Evolutionary conservation across 345 rosid species (phyloP), one percentile per base, ranked within the genome.

Genomic region (Eutrema japonicum): DNA sequence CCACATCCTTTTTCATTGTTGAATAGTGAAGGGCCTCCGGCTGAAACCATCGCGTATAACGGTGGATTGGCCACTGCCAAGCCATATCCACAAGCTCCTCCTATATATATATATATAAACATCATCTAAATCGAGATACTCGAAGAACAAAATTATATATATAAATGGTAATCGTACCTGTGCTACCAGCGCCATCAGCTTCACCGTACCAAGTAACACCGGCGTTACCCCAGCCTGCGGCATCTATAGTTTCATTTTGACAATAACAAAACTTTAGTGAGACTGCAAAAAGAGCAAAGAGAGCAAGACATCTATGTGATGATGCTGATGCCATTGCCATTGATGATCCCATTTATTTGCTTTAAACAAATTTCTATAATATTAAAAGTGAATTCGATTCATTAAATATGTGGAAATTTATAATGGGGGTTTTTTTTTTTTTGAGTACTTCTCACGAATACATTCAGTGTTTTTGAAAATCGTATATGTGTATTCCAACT

Each of bases 31-130:
- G 85, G 87, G 0, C 88, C 86, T 45, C 85, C 89, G 3, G 89
- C 90, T n/a, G 91, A 73, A 53, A 86, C 52, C 84, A 81, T 68
- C 4, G 86, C 79, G 30, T 64, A n/a, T 56, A 87, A 82, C 2
- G 90, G 92, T 4, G 79, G 38, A 66, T 66, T 63, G n/a, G 18
- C 83, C 11, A 86, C 89, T 4, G 78, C 73, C 8, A 2, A 16
- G 4, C 76, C 80, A 72, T 77, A 85, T 10, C 91, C 96, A 71
- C 91, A 90, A 66, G 86, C 92, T 63, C 96, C 96, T 7, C 96
- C 96, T 85, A 42, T 81, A 27, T 27, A 53, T 18, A 53, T 18
- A 18, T 32, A 11, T n/a, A 33, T 32, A 50, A 40, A 29, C 37
- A 49, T 59, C 43, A 56, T 57, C 16, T 29, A 12, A n/a, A 30